Evolutionary conservation across 192 early-diverging fungal genomes (phyloP).

Genomic region (Rhizoclosmatium globosum): DNA sequence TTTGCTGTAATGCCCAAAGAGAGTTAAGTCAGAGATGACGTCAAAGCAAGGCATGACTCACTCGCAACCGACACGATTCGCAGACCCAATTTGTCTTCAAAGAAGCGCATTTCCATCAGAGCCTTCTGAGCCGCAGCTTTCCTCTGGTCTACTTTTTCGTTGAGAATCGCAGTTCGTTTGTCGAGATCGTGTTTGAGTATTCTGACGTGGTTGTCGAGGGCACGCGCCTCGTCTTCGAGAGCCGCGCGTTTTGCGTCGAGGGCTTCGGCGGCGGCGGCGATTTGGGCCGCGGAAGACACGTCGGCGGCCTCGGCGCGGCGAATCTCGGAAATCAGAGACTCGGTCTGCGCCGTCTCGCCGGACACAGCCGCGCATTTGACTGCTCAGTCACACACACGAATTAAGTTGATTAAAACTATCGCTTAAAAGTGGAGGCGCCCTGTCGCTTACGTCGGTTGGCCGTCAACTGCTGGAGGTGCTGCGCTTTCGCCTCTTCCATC

Average conservation of each 20-base stretch:
- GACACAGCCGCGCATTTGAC: neutral
- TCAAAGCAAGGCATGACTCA: neutral
- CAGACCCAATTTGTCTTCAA: slow-evolving; percentile 13
- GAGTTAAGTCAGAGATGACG: neutral
- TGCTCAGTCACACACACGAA: neutral
- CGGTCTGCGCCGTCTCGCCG: neutral
- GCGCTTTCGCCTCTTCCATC: neutral
- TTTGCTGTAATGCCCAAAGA: slow-evolving; percentile 42
- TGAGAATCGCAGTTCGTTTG: too few relatives aligned
- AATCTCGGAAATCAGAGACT: neutral
- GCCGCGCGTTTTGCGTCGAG: neutral
- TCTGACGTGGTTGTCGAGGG: neutral
- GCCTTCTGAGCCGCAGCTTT: neutral
- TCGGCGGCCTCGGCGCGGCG: neutral
- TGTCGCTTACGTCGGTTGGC: too few relatives aligned
- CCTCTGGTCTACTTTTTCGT: too few relatives aligned
- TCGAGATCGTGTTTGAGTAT: too few relatives aligned
- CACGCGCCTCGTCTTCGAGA: neutral
- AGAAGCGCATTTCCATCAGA: neutral
- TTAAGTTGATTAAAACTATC: neutral
- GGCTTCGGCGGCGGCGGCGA: neutral
- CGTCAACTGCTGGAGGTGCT: neutral
- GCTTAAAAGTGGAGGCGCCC: too few relatives aligned
- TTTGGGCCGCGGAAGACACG: too few relatives aligned
- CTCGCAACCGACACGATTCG: neutral